Evolutionary conservation across 306 rosid species (phyloP).

Genomic region (Arachis hypogaea): DNA sequence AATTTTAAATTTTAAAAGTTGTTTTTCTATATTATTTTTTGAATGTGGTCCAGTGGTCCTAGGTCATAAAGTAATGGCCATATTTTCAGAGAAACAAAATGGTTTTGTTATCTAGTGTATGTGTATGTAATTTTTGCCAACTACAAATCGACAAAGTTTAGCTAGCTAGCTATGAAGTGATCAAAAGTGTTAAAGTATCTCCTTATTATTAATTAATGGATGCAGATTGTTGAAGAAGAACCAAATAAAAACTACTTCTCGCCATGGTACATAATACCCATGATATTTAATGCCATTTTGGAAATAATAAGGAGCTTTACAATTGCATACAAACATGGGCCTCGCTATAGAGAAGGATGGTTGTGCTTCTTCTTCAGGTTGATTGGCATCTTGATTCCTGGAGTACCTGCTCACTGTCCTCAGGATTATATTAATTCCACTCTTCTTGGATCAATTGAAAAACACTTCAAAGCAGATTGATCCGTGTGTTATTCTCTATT

Average conservation of each 20-base stretch:
- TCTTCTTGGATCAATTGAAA: slow-evolving; percentile 53
- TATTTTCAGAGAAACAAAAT: too few species aligned
- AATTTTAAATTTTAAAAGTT: too few species aligned
- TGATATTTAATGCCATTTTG: slow-evolving; percentile 48
- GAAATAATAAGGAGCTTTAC: slow-evolving; percentile 78
- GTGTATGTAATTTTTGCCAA: too few species aligned
- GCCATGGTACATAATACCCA: slow-evolving; percentile 45
- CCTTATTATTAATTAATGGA: not conserved
- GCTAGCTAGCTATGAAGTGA: too few species aligned
- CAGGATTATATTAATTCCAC: slow-evolving; percentile 79
- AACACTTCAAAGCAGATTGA: slow-evolving; percentile 39
- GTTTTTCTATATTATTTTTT: too few species aligned
- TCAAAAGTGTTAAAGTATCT: not conserved
- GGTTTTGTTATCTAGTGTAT: too few species aligned
- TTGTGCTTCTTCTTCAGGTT: slow-evolving; percentile 54
- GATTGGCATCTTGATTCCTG: slow-evolving; percentile 60
- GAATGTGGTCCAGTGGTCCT: too few species aligned
- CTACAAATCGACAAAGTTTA: too few species aligned
- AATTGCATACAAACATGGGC: slow-evolving; percentile 45
- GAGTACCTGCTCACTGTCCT: slow-evolving; percentile 62
- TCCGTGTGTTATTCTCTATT: not conserved
- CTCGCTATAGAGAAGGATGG: slow-evolving; percentile 58
- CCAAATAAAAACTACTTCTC: slow-evolving; percentile 74
- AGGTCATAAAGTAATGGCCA: too few species aligned
- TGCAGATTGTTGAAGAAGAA: slow-evolving; percentile 67